These are phyloP conservation scores for Wakefieldia striispora DNA, from an alignment of 768 basidiomycete species.

Conservation along the genomic window DNA sequence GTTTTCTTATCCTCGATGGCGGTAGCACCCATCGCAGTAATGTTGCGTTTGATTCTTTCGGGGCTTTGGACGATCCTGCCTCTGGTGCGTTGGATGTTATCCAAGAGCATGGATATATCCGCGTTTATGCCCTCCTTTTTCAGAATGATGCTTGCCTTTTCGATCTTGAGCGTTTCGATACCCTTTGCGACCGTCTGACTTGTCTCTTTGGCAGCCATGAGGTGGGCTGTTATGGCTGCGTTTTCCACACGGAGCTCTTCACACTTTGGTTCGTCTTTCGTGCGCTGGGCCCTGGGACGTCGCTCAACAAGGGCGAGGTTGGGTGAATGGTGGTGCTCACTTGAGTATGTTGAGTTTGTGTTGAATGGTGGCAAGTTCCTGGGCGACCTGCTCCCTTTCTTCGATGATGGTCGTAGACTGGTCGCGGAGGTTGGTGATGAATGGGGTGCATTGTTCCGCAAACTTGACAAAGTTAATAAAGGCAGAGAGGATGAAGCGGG, in stretches of 20 bases:
- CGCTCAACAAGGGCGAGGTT: not conserved
- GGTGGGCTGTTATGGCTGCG: conserved; percentile 54
- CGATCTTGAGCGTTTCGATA: conserved; percentile 68
- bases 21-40: conserved; percentile 67
- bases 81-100: conserved; percentile 61
- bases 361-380: conserved; percentile 48
- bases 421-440: conserved; percentile 60
- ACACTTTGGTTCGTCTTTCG: conserved; percentile 68
- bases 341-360: conserved; percentile 53
- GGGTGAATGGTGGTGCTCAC: conserved; percentile 36
- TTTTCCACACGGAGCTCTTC: conserved; percentile 61
- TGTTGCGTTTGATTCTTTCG: conserved; percentile 82
- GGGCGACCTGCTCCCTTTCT: conserved; percentile 58
- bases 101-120: conserved; percentile 57
- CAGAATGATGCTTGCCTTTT: conserved; percentile 60
- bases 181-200: conserved; percentile 60
- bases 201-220: conserved; percentile 68
- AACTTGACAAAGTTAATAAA: conserved; percentile 95
- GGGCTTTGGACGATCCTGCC: conserved; percentile 88
- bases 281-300: conserved; percentile 51
- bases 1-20: conserved; percentile 70
- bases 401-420: conserved; percentile 53
- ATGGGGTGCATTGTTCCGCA: conserved; percentile 66
- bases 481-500: conserved; percentile 73
- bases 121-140: conserved; percentile 67